These are phyloP conservation scores for Eleusine coracana DNA, from an alignment of 176 grass and related monocot genomes.

Conservation along the genomic window DNA sequence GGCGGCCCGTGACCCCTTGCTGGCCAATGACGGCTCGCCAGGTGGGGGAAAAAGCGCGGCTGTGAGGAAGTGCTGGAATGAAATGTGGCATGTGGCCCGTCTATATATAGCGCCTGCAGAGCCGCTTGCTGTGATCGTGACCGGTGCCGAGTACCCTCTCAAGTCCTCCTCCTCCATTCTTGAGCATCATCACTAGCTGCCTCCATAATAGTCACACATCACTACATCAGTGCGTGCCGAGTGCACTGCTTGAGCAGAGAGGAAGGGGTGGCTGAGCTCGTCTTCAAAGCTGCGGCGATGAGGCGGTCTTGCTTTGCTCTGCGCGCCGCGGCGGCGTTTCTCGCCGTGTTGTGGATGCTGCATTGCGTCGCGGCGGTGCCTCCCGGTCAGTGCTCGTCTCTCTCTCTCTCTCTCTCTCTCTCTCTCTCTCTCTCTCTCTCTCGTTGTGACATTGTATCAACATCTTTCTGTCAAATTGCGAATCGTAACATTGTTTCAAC, in stretches of 20 bases:
- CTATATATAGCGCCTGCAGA: slow-evolving; percentile 47
- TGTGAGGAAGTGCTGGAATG: background rate
- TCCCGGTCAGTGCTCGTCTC: slow-evolving; percentile 45
- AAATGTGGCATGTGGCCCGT: background rate
- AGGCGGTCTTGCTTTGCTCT: slow-evolving; percentile 17
- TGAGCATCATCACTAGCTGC: background rate
- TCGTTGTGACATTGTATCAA: no score
- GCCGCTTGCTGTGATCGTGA: slow-evolving; percentile 35
- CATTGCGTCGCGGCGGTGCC: slow-evolving; percentile 42
- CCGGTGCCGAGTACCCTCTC: background rate
- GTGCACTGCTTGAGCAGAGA: background rate
- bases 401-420: background rate
- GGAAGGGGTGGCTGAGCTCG: background rate
- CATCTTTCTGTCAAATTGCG: no score
- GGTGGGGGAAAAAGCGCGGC: background rate
- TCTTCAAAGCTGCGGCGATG: slow-evolving; percentile 1
- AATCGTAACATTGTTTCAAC: slow-evolving; percentile 14
- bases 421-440: background rate
- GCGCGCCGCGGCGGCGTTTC: background rate
- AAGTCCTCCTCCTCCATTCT: background rate
- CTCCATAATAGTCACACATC: background rate
- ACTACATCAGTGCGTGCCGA: background rate
- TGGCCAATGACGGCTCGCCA: slow-evolving; percentile 43
- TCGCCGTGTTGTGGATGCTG: slow-evolving; percentile 36
- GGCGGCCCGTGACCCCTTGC: slow-evolving; percentile 41